phyloP scores from a whole-genome alignment of 2,329 filamentous ascomycete genomes.

The Madurella mycetomatis region DNA sequence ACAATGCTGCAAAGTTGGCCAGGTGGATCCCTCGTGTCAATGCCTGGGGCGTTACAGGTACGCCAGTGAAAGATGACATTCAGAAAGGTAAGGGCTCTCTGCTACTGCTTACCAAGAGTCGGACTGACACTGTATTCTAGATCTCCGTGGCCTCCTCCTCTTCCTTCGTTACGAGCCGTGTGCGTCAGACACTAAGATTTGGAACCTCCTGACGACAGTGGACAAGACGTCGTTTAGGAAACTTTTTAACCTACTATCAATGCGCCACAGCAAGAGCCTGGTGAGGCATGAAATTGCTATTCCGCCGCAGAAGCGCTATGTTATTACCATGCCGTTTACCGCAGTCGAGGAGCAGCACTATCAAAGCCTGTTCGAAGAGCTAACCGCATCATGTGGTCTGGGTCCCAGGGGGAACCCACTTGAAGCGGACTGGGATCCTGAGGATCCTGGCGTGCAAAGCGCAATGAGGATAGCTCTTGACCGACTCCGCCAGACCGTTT shows the following conservation, averaged over 20 bases:
- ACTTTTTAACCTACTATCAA: slow-evolving; percentile 66
- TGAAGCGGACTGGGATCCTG: slow-evolving; percentile 58
- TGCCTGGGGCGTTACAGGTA: slow-evolving; percentile 89
- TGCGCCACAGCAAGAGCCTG: slow-evolving; percentile 81
- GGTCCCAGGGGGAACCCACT: slow-evolving; percentile 59
- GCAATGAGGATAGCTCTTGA: slow-evolving; percentile 77
- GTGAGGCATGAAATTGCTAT: slow-evolving; percentile 74
- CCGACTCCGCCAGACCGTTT: slow-evolving; percentile 72
- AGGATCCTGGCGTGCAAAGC: slow-evolving; percentile 54
- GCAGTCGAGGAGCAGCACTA: slow-evolving; percentile 91
- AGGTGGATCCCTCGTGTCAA: slow-evolving; percentile 76
- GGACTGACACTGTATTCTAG: slow-evolving; percentile 33
- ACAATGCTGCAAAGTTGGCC: slow-evolving; percentile 75
- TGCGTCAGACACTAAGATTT: slow-evolving; percentile 58
- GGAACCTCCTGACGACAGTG: slow-evolving; percentile 59
- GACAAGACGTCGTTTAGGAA: slow-evolving; percentile 61
- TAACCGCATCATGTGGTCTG: slow-evolving; percentile 67
- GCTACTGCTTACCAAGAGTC: not conserved
- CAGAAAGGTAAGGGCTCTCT: slow-evolving; percentile 23
- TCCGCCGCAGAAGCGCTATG: slow-evolving; percentile 77
- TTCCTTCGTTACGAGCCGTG: slow-evolving; percentile 80
- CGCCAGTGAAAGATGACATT: slow-evolving; percentile 68
- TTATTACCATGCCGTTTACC: slow-evolving; percentile 87
- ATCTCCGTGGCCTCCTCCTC: slow-evolving; percentile 73
- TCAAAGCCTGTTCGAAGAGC: slow-evolving; percentile 66